Conservation (phyloP, 1,284 basidiomycete genomes). For the Boletus subluridellus region DNA sequence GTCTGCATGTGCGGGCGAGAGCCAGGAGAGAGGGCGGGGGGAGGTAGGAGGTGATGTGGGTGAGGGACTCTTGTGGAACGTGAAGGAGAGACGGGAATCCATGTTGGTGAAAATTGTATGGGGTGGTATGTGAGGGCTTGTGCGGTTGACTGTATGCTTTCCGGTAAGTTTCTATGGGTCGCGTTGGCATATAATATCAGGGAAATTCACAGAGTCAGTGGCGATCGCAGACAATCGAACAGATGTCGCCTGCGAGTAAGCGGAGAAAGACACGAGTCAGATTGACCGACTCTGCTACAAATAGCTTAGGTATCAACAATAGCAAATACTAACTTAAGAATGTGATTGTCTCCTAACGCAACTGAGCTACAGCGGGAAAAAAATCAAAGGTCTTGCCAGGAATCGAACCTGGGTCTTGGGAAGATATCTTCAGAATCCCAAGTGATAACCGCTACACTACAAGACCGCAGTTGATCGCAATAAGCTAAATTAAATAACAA, state of each 20-base stretch:
- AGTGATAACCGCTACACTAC: slow-evolving; percentile 62
- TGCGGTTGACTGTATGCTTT: slow-evolving; percentile 11
- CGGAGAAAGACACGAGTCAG: neutral
- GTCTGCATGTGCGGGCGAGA: slow-evolving; percentile 54
- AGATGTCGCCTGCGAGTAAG: slow-evolving; percentile 21
- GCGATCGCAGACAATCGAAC: slow-evolving; percentile 26
- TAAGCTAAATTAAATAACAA: neutral
- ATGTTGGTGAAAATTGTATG: slow-evolving; percentile 43
- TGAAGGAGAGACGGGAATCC: slow-evolving; percentile 47
- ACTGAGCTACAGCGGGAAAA: no score
- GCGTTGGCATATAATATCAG: slow-evolving; percentile 33
- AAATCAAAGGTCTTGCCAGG: slow-evolving; percentile 20
- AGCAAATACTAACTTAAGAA: neutral
- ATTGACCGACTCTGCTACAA: neutral
- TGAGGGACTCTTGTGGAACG: slow-evolving; percentile 71
- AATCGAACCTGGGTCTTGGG: slow-evolving; percentile 28
- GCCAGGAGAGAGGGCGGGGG: slow-evolving; percentile 61
- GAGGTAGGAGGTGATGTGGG: slow-evolving; percentile 75
- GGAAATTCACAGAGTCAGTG: slow-evolving; percentile 3
- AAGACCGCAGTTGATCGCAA: slow-evolving; percentile 13
- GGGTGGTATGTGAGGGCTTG: neutral
- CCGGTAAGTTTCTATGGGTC: slow-evolving; percentile 14
- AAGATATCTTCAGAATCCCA: slow-evolving; percentile 46
- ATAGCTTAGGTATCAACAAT: neutral
- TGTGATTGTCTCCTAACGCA: no score